Evolutionary conservation across 2,329 filamentous ascomycete genomes (phyloP).

Genomic region (Hypomyces rosellus): DNA sequence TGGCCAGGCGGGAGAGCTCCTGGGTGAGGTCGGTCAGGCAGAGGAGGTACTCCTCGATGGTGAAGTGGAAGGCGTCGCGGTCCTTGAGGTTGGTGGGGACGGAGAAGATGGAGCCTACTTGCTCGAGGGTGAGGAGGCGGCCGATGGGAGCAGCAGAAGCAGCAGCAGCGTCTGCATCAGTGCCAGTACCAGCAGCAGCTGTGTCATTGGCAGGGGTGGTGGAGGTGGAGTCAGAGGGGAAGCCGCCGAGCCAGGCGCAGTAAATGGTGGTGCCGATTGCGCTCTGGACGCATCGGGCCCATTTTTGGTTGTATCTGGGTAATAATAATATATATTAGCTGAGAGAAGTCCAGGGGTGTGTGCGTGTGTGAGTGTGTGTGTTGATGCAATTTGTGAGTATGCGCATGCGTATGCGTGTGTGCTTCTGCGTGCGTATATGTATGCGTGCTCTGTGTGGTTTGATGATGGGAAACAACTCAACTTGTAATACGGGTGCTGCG

Average conservation of each 20-base stretch:
- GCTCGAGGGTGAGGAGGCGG: conserved; percentile 77
- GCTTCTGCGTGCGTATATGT: too few species aligned
- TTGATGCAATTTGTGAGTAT: too few species aligned
- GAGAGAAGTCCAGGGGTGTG: conserved; percentile 16
- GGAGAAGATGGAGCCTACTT: conserved; percentile 59
- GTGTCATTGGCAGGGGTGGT: conserved; percentile 22
- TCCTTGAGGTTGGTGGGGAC: conserved; percentile 91
- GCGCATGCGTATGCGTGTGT: too few species aligned
- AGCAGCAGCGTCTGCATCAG: too few species aligned
- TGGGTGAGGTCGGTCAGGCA: conserved; percentile 82
- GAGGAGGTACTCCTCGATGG: conserved; percentile 94
- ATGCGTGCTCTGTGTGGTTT: too few species aligned
- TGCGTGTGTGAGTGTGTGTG: neutral
- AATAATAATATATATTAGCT: conserved; percentile 5
- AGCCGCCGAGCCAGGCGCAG: conserved; percentile 73
- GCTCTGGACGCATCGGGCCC: conserved; percentile 79
- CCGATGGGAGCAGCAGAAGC: conserved; percentile 29
- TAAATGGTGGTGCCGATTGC: conserved; percentile 55
- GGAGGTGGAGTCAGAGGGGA: conserved; percentile 40
- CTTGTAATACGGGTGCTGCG: conserved; percentile 94
- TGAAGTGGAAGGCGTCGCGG: conserved; percentile 85
- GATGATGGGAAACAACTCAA: conserved; percentile 43
- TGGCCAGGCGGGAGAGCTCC: conserved; percentile 82
- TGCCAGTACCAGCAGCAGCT: too few species aligned
- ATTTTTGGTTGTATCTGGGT: conserved; percentile 69